Evolutionary conservation across 1,139 yeast species (phyloP).

Genomic region (Geotrichum klebahnii): DNA sequence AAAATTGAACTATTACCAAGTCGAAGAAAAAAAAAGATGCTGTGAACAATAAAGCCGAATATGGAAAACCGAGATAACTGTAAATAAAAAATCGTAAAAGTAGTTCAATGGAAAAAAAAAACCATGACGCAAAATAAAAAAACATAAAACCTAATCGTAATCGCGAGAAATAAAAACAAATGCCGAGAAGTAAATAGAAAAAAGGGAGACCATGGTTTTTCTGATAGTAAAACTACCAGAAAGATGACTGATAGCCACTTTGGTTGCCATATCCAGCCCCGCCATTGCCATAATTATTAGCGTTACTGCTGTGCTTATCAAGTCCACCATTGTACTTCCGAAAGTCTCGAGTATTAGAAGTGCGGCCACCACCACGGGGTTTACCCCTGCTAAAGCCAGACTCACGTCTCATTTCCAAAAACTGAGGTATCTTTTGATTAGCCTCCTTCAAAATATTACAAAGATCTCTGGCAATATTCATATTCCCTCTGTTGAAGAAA

Average conservation of each 20-base stretch:
- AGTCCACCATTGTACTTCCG: slow-evolving; percentile 39
- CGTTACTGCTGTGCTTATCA: slow-evolving; percentile 36
- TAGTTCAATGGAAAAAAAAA: slow-evolving; percentile 4
- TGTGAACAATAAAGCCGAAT: slow-evolving; percentile 2
- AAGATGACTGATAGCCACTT: slow-evolving; percentile 12
- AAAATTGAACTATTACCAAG: neutral
- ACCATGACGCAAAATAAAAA: slow-evolving; percentile 4
- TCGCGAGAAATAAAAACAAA: neutral
- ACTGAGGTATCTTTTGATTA: slow-evolving; percentile 93
- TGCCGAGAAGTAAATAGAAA: slow-evolving; percentile 7
- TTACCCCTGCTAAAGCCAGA: slow-evolving; percentile 58
- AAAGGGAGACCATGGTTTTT: neutral
- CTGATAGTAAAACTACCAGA: slow-evolving; percentile 9
- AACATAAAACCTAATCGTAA: neutral
- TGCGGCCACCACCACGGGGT: slow-evolving; percentile 41
- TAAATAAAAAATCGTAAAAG: slow-evolving; percentile 9
- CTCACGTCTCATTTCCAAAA: slow-evolving; percentile 80
- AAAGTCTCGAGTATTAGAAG: slow-evolving; percentile 38
- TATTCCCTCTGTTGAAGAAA: slow-evolving; percentile 94
- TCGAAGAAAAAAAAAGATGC: slow-evolving; percentile 1
- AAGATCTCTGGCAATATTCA: slow-evolving; percentile 82
- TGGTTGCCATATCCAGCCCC: slow-evolving; percentile 9
- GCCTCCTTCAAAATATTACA: slow-evolving; percentile 88
- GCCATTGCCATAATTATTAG: slow-evolving; percentile 21
- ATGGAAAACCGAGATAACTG: slow-evolving; percentile 6